Base-by-base conservation (phyloP, 1,139 yeast species). In the Arxiozyma slooffiae region DNA sequence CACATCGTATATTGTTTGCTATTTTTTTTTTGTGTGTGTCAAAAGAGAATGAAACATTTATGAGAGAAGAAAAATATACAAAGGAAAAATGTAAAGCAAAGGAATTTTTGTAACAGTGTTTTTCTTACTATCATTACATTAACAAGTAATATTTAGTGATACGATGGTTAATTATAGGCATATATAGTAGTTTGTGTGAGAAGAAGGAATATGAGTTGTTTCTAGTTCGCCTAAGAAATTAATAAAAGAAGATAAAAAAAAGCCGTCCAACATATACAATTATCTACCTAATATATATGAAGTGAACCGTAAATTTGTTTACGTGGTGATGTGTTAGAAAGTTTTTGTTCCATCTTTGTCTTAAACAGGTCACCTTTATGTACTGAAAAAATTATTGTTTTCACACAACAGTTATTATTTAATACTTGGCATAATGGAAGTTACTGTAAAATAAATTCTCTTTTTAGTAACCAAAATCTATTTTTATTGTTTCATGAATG, bases 401-500 rank as follows among this genome's bases (percentile, higher is more conserved):
- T 18, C n/a, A 1, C 46, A 48, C 34, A 50, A 50, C n/a, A 57
- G 62, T 37, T 75, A 71, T 39, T 74, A 75, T 53, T 77, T 88
- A 47, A 78, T 89, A 43, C 71, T 89, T 52, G 79, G 95, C 7
- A 81, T 94, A 1, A 81, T 82, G 1, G 78, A 75, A 54, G 69
- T 76, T 50, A 85, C 96, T 4, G 80, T 80, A 51, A 89, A 88
- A 66, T 85, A 76, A 68, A 75, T 41, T 87, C 89, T 65, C 77
- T 89, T 52, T 57, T 67, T n/a, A 67, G 72, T 42, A 90, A 90
- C 63, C 87, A 89, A 7, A 75, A 78, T 45, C 95, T 89, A n/a
- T 83, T 96, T 0, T 66, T 90, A 47, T 72, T 90, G 50, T 80
- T 90, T 44, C 97, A 90, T 63, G 97, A 90, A 63, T 88, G 96